Evolutionary conservation across 2,329 filamentous ascomycete genomes (phyloP), one percentile per base, ranked within the genome.

Genomic region (Ophiocordyceps camponoti-rufipedis): DNA sequence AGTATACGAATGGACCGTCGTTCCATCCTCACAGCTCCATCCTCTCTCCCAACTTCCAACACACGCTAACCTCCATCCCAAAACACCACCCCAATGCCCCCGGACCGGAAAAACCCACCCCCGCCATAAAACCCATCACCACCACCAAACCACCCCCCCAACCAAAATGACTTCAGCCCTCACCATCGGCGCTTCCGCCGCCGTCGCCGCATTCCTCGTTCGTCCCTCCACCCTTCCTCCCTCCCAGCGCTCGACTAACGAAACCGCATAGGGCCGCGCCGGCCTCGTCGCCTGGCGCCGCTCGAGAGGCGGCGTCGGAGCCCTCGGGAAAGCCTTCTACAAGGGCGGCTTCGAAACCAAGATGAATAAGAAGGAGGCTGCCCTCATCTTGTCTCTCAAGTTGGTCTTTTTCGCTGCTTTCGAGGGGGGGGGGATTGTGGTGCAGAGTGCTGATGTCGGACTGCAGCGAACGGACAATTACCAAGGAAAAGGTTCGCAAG

Each of bases 341-440:
- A 98, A 96, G 66, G 91, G 91, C 54, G 91, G 91, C n/a, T 98
- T 98, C 60, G 91, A 98, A 68, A 72, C 79, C 49, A 84, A 82
- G 65, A 98, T 98, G 89, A 95, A 79, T 62, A 78, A 82, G 62
- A 80, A 82, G 62, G 91, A 98, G 67, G 91, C 91, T 19, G 74
- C 87, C 5, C 67, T 98, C 54, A 95, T 98, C 49, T 69, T 98
- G 43, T 84, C 91, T 52, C 79, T 96, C 49, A 85, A 80, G 89
- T 95, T 8, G 41, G 5, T 28, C 14, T 28, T 28, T n/a, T 13
- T 10, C 19, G 29, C 11, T 7, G 2, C 10, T 16, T 14, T n/a
- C 1, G 8, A 12, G 8, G 29, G 29, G 29, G 29, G 28, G 28
- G 28, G 28, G 28, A 6, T 9, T 31, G 29, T 23, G 23, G 23